Conservation (phyloP, 805 yeast genomes). For the Huiozyma sinensis region DNA sequence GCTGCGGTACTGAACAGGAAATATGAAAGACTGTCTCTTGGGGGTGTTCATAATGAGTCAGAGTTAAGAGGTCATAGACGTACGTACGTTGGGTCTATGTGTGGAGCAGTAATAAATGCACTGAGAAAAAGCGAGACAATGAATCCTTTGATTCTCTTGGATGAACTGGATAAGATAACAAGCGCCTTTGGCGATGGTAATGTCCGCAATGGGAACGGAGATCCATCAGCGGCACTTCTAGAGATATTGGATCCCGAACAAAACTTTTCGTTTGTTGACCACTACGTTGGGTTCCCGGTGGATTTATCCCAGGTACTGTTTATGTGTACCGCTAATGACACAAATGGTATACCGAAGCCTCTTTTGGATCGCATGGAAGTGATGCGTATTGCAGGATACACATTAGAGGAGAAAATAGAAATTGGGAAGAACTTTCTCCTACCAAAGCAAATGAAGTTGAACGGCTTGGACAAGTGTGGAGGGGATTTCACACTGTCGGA, state of each 20-base stretch:
- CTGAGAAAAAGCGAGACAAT: conserved; percentile 81
- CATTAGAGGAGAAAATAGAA: conserved; percentile 83
- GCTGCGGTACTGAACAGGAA: conserved; percentile 82
- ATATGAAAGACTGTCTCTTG: conserved; percentile 91
- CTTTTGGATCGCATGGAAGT: conserved; percentile 95
- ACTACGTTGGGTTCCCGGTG: conserved; percentile 86
- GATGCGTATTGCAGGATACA: conserved; percentile 87
- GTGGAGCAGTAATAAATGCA: conserved; percentile 88
- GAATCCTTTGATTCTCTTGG: conserved; percentile 90
- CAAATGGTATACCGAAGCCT: conserved; percentile 87
- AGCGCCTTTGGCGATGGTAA: conserved; percentile 26
- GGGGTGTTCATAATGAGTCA: conserved; percentile 91
- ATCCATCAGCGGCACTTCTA: conserved; percentile 86
- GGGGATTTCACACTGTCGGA: conserved; percentile 41
- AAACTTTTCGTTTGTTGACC: conserved; percentile 80
- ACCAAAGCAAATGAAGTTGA: conserved; percentile 71
- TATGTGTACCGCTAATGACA: conserved; percentile 89
- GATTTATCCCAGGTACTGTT: conserved; percentile 88
- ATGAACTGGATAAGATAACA: conserved; percentile 88
- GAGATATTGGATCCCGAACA: conserved; percentile 96
- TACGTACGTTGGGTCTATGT: conserved; percentile 94
- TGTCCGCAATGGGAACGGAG: conserved; percentile 58
- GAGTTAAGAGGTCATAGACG: conserved; percentile 97
- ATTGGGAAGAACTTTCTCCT: conserved; percentile 80
- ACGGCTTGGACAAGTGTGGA: conserved; percentile 71